Evolutionary conservation across 139 green algal genomes (phyloP), one percentile per base, ranked within the genome.

Genomic region (Tetraselmis chui): DNA sequence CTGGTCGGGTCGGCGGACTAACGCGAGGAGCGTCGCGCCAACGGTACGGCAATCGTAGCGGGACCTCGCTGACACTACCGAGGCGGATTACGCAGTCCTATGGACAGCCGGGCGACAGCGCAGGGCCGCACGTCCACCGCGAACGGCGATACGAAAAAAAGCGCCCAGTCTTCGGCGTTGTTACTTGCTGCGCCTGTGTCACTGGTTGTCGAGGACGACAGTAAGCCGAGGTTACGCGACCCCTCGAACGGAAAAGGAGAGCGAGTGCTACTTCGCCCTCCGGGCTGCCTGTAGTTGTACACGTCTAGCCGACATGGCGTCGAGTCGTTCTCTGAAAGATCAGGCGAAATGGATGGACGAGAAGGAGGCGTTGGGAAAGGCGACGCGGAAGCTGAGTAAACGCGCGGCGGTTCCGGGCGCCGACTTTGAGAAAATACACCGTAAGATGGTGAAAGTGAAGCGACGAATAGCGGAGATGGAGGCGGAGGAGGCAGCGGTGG

Each of bases 361-460:
- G 45, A 5, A 18, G 5, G 45, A 67, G 45, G 18, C 5, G 45
- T 18, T 67, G 45, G 45, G 45, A 5, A 67, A 67, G 45, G 11
- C 18, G 45, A 5, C 5, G 5, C 45, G 45, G 11, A 67, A 67
- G 0, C 18, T 79, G 30, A n/a, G 75, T 31, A 83, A 83, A 74
- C 24, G 67, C 1, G 58, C 75, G n/a, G 79, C 24, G 18, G 24
- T 25, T 24, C 22, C 2, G 1, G 83, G 83, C 29, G 79, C 67
- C 1, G 59, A 59, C 31, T 59, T 31, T 27, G 83, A 75, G 1
- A 2, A 45, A 25, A 75, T 84, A 79, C 79, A 85, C 78, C 59
- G n/a, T 0, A 85, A 85, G 67, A 1, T 85, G 28, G 29, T 76
- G 30, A 81, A 75, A 11, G 29, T 79, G 59, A 30, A 75, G 29